Evolutionary conservation across 176 grass and related monocot genomes (phyloP).

Genomic region (Canna indica): DNA sequence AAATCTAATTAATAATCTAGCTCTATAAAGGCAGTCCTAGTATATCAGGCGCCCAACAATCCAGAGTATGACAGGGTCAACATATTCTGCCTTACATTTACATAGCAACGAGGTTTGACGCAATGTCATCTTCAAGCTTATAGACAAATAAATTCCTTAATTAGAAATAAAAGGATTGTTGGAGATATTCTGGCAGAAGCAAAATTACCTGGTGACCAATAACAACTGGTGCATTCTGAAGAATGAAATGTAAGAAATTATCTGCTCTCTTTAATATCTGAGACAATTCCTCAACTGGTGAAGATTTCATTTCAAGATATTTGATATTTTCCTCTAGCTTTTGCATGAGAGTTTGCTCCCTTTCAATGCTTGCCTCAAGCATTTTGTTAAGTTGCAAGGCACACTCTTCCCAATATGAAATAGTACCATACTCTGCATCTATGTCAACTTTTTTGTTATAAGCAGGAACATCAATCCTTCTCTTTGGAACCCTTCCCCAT

Average conservation of each 20-base stretch:
- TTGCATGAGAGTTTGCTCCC: conserved; percentile 42
- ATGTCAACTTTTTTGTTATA: conserved; percentile 53
- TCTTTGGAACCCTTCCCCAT: conserved; percentile 43
- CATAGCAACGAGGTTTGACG: too few relatives aligned
- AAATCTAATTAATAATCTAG: too few relatives aligned
- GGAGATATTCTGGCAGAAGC: conserved; percentile 14
- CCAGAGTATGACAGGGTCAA: too few relatives aligned
- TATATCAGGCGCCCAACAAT: too few relatives aligned
- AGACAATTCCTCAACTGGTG: conserved; percentile 73
- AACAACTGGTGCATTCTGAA: conserved; percentile 84
- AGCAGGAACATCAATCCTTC: conserved; percentile 32
- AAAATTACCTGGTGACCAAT: conserved; percentile 81
- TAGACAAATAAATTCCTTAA: too few relatives aligned
- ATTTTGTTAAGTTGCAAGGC: conserved; percentile 43
- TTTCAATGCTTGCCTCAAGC: conserved; percentile 60
- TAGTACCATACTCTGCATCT: conserved; percentile 40
- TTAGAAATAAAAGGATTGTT: neutral
- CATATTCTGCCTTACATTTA: too few relatives aligned
- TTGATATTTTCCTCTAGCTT: conserved; percentile 59
- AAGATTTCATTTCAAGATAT: conserved; percentile 45
- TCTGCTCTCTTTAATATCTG: conserved; percentile 68
- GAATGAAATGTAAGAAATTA: conserved; percentile 95
- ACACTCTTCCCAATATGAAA: conserved; percentile 57
- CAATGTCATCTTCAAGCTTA: too few relatives aligned
- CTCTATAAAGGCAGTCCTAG: too few relatives aligned